These are phyloP conservation scores for Plasmodium billcollinsi DNA, from an alignment of 169 alveolate species.

Conservation along the genomic window DNA sequence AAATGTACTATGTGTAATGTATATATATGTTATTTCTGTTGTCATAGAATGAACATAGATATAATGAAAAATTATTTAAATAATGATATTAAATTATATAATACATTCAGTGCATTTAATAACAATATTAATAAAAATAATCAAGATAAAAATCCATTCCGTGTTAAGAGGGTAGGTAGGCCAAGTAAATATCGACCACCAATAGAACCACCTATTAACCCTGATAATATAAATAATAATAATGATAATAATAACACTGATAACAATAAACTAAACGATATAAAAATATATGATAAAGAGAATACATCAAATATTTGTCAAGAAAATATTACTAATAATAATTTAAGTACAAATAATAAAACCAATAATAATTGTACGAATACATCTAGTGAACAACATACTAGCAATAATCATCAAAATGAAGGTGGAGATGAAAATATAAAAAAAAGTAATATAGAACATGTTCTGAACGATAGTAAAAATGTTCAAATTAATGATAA, in stretches of 20 bases:
- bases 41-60: slow-evolving; percentile 72
- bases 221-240: neutral
- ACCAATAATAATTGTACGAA: too few species aligned
- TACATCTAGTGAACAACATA: too few species aligned
- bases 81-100: slow-evolving; percentile 12
- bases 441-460: too few species aligned
- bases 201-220: too few species aligned
- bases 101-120: neutral
- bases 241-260: neutral
- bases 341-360: too few species aligned
- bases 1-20: slow-evolving; percentile 64
- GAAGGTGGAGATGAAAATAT: too few species aligned
- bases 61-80: slow-evolving; percentile 49
- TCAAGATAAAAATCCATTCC: slow-evolving; percentile 1
- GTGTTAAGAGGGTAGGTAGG: slow-evolving; percentile 17
- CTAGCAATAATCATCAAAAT: too few species aligned
- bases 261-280: slow-evolving; percentile 3
- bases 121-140: neutral
- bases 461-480: too few species aligned
- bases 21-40: slow-evolving; percentile 64
- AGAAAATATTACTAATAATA: too few species aligned
- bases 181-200: slow-evolving; percentile 3
- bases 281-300: neutral
- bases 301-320: neutral
- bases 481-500: too few species aligned